Conservation (phyloP, 352 stramenopile species). For the Pythium grandisporangium region DNA sequence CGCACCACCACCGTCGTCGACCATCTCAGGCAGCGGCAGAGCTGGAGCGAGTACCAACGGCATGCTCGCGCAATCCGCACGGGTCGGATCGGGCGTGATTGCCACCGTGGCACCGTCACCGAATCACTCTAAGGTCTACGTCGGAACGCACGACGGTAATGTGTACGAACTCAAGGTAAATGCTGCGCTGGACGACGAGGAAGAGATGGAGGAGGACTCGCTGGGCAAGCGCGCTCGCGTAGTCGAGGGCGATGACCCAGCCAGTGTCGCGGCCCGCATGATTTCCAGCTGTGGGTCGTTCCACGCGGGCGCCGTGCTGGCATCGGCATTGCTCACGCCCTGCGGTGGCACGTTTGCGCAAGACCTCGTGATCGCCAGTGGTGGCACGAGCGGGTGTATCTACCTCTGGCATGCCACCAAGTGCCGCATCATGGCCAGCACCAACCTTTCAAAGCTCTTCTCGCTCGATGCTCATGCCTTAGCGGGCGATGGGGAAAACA, state of each 20-base stretch:
- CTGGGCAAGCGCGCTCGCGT: neutral
- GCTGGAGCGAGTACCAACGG: neutral
- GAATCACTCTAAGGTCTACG: constrained; percentile 42
- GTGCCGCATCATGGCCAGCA: constrained; percentile 27
- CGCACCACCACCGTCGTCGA: neutral
- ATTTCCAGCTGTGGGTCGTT: constrained; percentile 37
- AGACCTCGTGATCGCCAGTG: constrained; percentile 41
- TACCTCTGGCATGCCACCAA: constrained; percentile 44
- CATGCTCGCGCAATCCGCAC: too few species aligned
- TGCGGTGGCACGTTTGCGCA: constrained; percentile 30
- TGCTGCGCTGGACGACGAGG: constrained; percentile 41
- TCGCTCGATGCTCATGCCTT: constrained; percentile 7
- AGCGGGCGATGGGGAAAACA: neutral
- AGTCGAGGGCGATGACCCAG: constrained; percentile 1
- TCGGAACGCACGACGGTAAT: constrained; percentile 39
- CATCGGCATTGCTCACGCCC: constrained; percentile 38
- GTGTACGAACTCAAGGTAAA: constrained; percentile 60
- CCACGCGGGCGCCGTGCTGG: constrained; percentile 34
- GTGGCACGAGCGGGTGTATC: constrained; percentile 31
- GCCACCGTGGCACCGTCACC: constrained; percentile 36
- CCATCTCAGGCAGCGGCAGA: too few species aligned
- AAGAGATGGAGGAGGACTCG: constrained; percentile 30
- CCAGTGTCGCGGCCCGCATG: constrained; percentile 17
- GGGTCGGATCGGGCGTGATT: constrained; percentile 7
- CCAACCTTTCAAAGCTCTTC: constrained; percentile 32